Conservation (phyloP, 208 protist species). For the Trichomonas vaginalis region DNA sequence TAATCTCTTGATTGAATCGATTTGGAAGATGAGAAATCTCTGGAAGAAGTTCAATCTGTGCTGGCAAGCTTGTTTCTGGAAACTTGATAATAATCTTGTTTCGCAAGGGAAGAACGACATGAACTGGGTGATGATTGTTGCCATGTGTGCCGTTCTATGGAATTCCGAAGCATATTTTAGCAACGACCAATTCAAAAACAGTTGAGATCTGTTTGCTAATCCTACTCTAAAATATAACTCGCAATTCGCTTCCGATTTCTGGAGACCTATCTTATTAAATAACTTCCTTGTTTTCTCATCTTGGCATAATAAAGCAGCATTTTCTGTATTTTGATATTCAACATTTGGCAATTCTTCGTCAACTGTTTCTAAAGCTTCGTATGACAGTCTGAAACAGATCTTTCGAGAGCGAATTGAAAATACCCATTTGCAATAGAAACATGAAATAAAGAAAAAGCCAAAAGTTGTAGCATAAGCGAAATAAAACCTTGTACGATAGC, state of each 20-base stretch:
- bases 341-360: neutral
- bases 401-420: neutral
- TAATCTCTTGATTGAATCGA: neutral
- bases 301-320: neutral
- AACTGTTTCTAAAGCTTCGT: neutral
- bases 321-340: neutral
- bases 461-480: neutral
- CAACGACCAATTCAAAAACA: constrained; percentile 9
- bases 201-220: neutral
- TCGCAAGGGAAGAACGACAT: neutral
- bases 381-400: neutral
- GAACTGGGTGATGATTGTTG: neutral
- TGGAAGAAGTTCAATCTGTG: neutral
- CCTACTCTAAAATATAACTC: neutral
- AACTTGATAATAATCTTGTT: neutral
- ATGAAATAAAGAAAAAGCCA: neutral
- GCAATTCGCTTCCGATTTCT: neutral
- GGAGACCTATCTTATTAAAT: neutral
- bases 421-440: neutral
- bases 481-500: neutral
- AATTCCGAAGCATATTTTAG: neutral
- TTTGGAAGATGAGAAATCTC: neutral
- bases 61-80: neutral
- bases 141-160: neutral
- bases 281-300: neutral